Percentiles rank a stretch among this genome's conserved stretches.
Evolutionary conservation across 2,329 filamentous ascomycete genomes (phyloP).

Genomic region (Exophiala viscosa): DNA sequence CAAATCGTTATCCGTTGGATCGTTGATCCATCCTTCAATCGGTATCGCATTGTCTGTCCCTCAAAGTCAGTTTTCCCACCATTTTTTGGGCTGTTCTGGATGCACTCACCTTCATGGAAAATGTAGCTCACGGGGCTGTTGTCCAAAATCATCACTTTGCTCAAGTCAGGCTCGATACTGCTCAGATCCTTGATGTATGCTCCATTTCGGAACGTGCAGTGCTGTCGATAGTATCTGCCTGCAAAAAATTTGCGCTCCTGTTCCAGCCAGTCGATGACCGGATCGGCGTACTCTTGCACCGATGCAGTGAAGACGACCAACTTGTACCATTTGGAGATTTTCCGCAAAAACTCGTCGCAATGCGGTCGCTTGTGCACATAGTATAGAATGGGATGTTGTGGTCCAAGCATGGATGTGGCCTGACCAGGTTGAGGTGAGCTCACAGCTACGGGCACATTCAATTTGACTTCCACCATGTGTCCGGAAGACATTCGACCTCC

Average conservation of each 20-base stretch:
- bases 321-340: constrained; percentile 97
- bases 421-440: constrained; percentile 37
- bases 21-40: constrained; percentile 98
- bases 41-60: constrained; percentile 92
- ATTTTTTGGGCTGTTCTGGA: not conserved
- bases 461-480: constrained; percentile 97
- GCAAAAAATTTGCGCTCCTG: constrained; percentile 95
- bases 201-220: constrained; percentile 92
- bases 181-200: constrained; percentile 98
- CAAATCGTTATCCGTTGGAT: constrained; percentile 93
- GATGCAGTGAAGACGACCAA: constrained; percentile 94
- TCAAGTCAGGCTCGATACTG: constrained; percentile 92
- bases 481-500: constrained; percentile 92
- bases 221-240: constrained; percentile 89
- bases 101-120: constrained; percentile 82
- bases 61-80: not conserved
- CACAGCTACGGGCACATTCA: constrained; percentile 67
- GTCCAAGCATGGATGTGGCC: constrained; percentile 55
- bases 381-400: constrained; percentile 94
- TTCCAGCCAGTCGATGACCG: constrained; percentile 98
- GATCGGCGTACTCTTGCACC: constrained; percentile 97
- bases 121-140: constrained; percentile 98
- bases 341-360: constrained; percentile 92
- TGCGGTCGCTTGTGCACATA: constrained; percentile 97
- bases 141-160: constrained; percentile 97